Percentiles rank a stretch among this genome's conserved stretches.
Evolutionary conservation across 164 flowering plant species (phyloP).

Genomic region (Hamamelis virginiana): DNA sequence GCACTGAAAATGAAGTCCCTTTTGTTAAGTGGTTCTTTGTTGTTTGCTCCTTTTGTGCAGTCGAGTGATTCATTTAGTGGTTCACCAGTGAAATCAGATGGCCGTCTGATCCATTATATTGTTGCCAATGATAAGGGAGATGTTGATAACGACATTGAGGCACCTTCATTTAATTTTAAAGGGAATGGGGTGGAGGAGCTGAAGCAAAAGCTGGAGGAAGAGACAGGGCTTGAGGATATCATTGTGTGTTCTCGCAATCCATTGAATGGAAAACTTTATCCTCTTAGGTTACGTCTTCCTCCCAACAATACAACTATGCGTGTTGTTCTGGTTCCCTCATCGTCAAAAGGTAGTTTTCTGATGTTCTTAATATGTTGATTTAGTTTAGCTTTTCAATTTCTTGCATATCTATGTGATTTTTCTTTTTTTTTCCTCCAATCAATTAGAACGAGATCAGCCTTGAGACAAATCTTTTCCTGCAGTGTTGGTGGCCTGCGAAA

Average conservation of each 20-base stretch:
- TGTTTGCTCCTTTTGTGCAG: conserved; percentile 23
- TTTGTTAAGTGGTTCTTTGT: neutral
- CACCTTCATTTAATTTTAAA: conserved; percentile 38
- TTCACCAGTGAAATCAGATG: conserved; percentile 35
- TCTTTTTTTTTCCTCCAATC: too few relatives aligned
- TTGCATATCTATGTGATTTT: too few relatives aligned
- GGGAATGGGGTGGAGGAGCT: conserved; percentile 56
- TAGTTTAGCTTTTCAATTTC: too few relatives aligned
- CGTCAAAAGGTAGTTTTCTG: conserved; percentile 36
- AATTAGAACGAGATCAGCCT: too few relatives aligned
- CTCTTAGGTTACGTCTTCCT: conserved; percentile 68
- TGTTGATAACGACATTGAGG: conserved; percentile 30
- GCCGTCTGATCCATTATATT: conserved; percentile 42
- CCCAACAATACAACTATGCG: conserved; percentile 68
- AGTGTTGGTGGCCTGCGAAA: too few relatives aligned
- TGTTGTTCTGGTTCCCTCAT: conserved; percentile 58
- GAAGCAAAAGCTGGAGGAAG: conserved; percentile 53
- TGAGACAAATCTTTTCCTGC: too few relatives aligned
- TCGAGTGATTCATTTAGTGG: conserved; percentile 22
- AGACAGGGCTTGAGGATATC: conserved; percentile 50
- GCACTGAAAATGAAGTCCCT: conserved; percentile 19
- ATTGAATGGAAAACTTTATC: conserved; percentile 62
- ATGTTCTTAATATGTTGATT: neutral
- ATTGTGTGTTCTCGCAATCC: conserved; percentile 52
- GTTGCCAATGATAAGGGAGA: conserved; percentile 51